A percentile compares a stretch with the other conserved stretches of the same genome.
Conservation (phyloP, 139 green algal genomes). For the Picochlorum sp. region DNA sequence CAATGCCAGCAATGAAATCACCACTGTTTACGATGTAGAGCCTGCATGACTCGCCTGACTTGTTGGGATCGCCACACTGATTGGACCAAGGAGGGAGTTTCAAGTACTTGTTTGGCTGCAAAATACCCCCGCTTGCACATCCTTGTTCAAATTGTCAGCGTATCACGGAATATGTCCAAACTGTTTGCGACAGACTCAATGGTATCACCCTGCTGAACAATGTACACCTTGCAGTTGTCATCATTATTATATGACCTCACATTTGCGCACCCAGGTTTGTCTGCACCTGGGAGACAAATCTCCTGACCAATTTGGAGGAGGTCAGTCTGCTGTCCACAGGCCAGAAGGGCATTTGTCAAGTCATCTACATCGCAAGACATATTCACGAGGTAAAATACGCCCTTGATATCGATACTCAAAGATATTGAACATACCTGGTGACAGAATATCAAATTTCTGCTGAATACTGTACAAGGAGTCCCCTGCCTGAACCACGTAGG, state of each 20-base stretch:
- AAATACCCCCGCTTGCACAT: slow-evolving; percentile 10
- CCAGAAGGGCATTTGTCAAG: neutral
- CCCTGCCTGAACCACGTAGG: slow-evolving; percentile 12
- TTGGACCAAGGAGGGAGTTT: slow-evolving; percentile 17
- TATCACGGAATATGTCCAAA: slow-evolving; percentile 9
- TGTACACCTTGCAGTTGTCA: slow-evolving; percentile 22
- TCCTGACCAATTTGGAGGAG: slow-evolving; percentile 20
- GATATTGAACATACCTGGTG: neutral
- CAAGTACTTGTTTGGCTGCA: slow-evolving; percentile 22
- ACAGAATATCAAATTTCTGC: slow-evolving; percentile 13
- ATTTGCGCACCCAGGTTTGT: slow-evolving; percentile 7
- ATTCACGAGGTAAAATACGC: neutral
- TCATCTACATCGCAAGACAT: slow-evolving; percentile 6
- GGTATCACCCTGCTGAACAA: slow-evolving; percentile 23
- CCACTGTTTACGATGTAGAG: slow-evolving; percentile 15
- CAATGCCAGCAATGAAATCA: slow-evolving; percentile 19
- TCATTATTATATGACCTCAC: slow-evolving; percentile 11
- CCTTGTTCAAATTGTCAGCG: slow-evolving; percentile 17
- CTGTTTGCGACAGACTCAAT: slow-evolving; percentile 9
- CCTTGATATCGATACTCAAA: neutral
- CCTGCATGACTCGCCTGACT: slow-evolving; percentile 13
- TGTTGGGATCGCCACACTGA: slow-evolving; percentile 18
- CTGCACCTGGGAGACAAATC: slow-evolving; percentile 18
- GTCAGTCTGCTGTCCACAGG: slow-evolving; percentile 3
- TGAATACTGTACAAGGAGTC: slow-evolving; percentile 17